Evolutionary conservation across 2,329 filamentous ascomycete species (phyloP).

Genomic region (Graphilbum fragrans): DNA sequence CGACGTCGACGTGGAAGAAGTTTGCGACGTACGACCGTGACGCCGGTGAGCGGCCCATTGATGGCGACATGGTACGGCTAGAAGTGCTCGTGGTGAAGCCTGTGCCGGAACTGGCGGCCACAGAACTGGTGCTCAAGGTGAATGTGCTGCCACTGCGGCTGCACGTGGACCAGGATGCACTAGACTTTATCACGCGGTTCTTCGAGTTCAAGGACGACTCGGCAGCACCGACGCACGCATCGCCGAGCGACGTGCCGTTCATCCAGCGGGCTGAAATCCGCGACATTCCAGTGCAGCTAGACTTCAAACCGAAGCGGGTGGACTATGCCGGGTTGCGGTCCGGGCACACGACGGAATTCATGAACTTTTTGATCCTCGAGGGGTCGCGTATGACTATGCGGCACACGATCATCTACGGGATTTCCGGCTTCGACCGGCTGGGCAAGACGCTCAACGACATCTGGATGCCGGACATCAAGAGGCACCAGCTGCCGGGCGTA

Average conservation of each 20-base stretch:
- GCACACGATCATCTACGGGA: conserved; percentile 85
- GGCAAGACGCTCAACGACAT: conserved; percentile 87
- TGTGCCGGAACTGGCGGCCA: conserved; percentile 69
- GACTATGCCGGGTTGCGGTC: conserved; percentile 89
- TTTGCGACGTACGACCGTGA: conserved; percentile 91
- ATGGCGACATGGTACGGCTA: conserved; percentile 79
- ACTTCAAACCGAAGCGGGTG: conserved; percentile 97
- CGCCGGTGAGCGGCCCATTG: conserved; percentile 73
- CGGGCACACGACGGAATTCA: conserved; percentile 91
- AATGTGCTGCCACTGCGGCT: conserved; percentile 74
- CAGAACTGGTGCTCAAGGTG: conserved; percentile 74
- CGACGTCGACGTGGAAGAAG: conserved; percentile 95
- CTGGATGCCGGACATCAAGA: conserved; percentile 88
- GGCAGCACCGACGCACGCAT: conserved; percentile 33
- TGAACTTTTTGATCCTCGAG: conserved; percentile 95
- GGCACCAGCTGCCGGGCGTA: conserved; percentile 79
- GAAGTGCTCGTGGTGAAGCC: conserved; percentile 84
- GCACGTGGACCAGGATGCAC: conserved; percentile 92
- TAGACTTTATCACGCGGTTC: conserved; percentile 94
- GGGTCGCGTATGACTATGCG: conserved; percentile 75
- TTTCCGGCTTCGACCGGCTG: conserved; percentile 80
- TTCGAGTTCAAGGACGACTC: conserved; percentile 91
- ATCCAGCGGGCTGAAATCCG: conserved; percentile 83
- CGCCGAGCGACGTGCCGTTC: conserved; percentile 66
- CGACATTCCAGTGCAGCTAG: conserved; percentile 67